phyloP scores from a whole-genome alignment of 495 filamentous ascomycete genomes.

The Cudoniella acicularis region DNA sequence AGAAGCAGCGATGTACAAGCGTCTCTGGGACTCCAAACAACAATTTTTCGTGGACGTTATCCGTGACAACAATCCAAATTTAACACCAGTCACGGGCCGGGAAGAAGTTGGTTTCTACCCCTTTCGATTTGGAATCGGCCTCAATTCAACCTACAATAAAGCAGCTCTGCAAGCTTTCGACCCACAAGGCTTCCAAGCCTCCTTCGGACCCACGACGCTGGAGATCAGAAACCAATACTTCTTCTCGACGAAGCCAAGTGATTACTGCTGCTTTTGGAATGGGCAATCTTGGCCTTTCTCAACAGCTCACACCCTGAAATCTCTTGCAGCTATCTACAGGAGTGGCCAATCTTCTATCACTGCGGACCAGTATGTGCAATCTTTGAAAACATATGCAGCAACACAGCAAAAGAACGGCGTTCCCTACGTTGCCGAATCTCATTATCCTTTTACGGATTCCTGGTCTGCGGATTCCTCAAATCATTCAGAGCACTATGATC shows the following conservation, averaged over 20 bases:
- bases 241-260: slow-evolving; percentile 31
- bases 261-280: slow-evolving; percentile 45
- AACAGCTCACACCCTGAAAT: slow-evolving; percentile 34
- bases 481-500: slow-evolving; percentile 43
- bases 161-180: slow-evolving; percentile 34
- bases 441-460: slow-evolving; percentile 35
- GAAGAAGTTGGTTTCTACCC: slow-evolving; percentile 42
- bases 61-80: slow-evolving; percentile 27
- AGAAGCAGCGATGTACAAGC: slow-evolving; percentile 33
- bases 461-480: slow-evolving; percentile 39
- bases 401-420: slow-evolving; percentile 41
- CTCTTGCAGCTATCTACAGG: slow-evolving; percentile 34
- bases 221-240: slow-evolving; percentile 40
- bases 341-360: slow-evolving; percentile 28
- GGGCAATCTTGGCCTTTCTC: slow-evolving; percentile 46
- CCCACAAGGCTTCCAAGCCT: slow-evolving; percentile 33
- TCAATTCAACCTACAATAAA: slow-evolving; percentile 29
- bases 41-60: slow-evolving; percentile 45
- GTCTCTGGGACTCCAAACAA: slow-evolving; percentile 37
- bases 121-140: slow-evolving; percentile 38
- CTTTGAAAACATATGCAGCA: slow-evolving; percentile 35
- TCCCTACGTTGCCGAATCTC: slow-evolving; percentile 43
- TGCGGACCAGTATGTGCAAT: slow-evolving; percentile 31
- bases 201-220: slow-evolving; percentile 42
- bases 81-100: slow-evolving; percentile 34